Evolutionary conservation across 202 grass and related monocot species (phyloP), one percentile per base, ranked within the genome.

Genomic region (Bolboschoenoplectus hybrid): DNA sequence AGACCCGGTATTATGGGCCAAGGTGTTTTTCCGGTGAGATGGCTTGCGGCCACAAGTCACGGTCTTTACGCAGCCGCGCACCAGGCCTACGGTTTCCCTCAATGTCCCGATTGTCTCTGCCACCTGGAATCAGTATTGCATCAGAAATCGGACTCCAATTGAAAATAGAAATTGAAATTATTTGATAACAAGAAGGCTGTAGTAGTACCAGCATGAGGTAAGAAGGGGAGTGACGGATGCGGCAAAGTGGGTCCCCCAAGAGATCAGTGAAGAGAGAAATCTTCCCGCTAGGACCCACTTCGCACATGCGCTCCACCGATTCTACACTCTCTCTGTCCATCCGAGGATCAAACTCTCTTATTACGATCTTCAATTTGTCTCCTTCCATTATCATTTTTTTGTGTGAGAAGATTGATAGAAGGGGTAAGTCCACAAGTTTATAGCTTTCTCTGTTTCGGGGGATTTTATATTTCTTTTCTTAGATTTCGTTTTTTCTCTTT

Each of bases 221-320:
- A 67, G 87, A 89, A 64, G 97, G 97, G 32, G 93, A 99, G 83
- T 96, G 85, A 60, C 97, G 97, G 91, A 99, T 91, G 89, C 97
- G 93, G 89, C 86, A 92, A 81, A 96, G 92, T 10, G 93, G 97
- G 74, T 99, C 92, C 63, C 97, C 97, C 74, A 98, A 91, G 80
- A 94, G 91, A 82, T 98, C 93, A 40, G 97, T 98, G 89, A 94
- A 99, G 82, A 99, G 92, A 87, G 86, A 84, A 88, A 99, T 94
- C 86, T 92, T 88, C 66, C 90, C 80, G 86, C 65, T 66, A 63
- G 90, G 90, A 1, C 93, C 97, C 9, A 96, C 93, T 89, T 99
- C 97, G 80, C 97, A 99, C 75, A 87, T 62, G 35, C 92, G 63
- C 85, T 99, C 97, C 70, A 99, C 88, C n/a, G 67, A 85, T 84